Base-by-base conservation (phyloP, 2,329 filamentous ascomycete genomes). In the Diaporthe nobilis region DNA sequence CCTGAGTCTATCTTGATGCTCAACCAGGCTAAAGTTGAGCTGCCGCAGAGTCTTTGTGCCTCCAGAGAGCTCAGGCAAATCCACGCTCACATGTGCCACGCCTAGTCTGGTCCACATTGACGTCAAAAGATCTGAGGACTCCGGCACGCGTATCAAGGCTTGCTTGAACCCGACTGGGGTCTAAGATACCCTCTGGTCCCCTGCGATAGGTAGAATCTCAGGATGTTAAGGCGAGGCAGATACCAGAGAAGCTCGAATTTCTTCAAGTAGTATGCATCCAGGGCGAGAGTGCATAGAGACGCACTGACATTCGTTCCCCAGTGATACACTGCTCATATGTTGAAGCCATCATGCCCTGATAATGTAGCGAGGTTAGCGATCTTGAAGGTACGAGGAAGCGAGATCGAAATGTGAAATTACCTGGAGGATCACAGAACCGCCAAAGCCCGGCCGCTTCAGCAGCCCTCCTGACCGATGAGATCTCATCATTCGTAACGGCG, bases 381-480 rank as follows among this genome's bases (percentile, higher is more conserved):
- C 31, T 58, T 17, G 17, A 5, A 7, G 55, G 31, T 20, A 34
- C 12, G 20, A 3, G 22, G 17, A 37, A 37, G n/a, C 17, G 1
- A 28, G 22, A 10, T 5, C 2, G 31, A 2, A 4, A 42, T 10
- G 2, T 28, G 34, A 22, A 17, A 7, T 53, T 55, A 70, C 65
- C 65, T 3, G 88, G 88, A 39, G 88, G 86, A 75, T 97, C 94
- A 75, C 93, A 92, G 82, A 97, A 95, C 28, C 94, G 87, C 94
- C 94, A 97, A 25, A 97, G 84, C 0, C 95, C 94, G 60, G 92
- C 93, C 51, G 90, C 86, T 79, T 92, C 88, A 0, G 94, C 95
- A 3, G 93, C 94, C 78, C 88, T 87, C 73, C 90, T 88, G 2
- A 96, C 93, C 6, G 85, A 86, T 0, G 89, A 90, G 10, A 96